Evolutionary conservation across 805 yeast species (phyloP).

Genomic region (Wickerhamiella kazuoi): DNA sequence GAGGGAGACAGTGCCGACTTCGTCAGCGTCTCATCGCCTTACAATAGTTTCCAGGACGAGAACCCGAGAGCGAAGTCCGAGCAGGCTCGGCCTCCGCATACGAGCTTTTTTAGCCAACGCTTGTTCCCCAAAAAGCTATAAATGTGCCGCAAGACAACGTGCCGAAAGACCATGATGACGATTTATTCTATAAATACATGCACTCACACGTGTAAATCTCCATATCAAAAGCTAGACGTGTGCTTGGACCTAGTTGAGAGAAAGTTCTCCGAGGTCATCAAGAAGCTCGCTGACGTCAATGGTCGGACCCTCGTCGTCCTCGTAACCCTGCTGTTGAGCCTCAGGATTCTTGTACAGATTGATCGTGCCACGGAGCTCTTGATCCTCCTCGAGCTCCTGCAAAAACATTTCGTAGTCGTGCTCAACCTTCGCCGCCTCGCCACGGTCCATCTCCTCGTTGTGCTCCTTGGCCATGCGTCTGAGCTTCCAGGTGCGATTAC

Average conservation of each 20-base stretch:
- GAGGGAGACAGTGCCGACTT: too few species aligned
- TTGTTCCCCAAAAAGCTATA: too few species aligned
- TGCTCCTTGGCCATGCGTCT: constrained; percentile 96
- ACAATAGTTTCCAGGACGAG: too few species aligned
- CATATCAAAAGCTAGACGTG: not conserved
- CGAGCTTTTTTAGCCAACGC: too few species aligned
- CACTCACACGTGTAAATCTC: not conserved
- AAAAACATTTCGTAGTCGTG: constrained; percentile 88
- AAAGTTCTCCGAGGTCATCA: constrained; percentile 81
- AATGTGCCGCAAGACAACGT: too few species aligned
- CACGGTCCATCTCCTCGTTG: constrained; percentile 31
- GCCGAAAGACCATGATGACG: too few species aligned
- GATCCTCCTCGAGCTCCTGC: constrained; percentile 94
- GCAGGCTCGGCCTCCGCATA: too few species aligned
- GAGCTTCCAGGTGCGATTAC: constrained; percentile 80
- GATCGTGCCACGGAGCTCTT: constrained; percentile 77
- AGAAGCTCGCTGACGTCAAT: constrained; percentile 81
- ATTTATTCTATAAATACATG: not conserved
- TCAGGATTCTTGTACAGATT: constrained; percentile 60
- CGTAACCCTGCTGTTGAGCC: constrained; percentile 22
- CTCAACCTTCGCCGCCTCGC: constrained; percentile 72
- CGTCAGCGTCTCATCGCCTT: too few species aligned
- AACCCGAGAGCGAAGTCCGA: too few species aligned
- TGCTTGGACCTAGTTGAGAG: not conserved
- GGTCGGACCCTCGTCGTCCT: constrained; percentile 69